A percentile compares a stretch with the other conserved stretches of the same genome.
phyloP scores from a whole-genome alignment of 768 basidiomycete genomes.

The Lactarius sanguifluus region DNA sequence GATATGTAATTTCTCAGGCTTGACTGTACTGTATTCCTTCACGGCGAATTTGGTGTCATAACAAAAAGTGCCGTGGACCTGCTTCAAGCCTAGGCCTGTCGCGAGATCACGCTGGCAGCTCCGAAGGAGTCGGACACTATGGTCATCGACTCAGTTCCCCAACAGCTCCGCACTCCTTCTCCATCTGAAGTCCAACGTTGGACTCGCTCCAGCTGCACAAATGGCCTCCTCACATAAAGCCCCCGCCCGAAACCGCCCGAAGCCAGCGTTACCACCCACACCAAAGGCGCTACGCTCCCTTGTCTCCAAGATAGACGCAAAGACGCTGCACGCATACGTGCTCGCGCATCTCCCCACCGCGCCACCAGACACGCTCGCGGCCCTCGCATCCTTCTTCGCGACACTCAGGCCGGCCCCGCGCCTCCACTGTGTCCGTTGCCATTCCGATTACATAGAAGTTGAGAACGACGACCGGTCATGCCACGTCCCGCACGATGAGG shows the following conservation, averaged over 20 bases:
- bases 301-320: constrained; percentile 60
- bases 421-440: no score
- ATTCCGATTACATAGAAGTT: no score
- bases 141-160: constrained; percentile 10
- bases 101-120: not conserved
- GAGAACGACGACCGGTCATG: no score
- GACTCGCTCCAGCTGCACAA: constrained; percentile 14
- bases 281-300: constrained; percentile 48
- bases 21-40: no score
- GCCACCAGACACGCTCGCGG: constrained; percentile 43
- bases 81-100: no score
- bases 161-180: constrained; percentile 51
- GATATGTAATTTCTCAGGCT: no score
- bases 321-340: constrained; percentile 62
- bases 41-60: no score
- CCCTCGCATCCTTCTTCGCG: constrained; percentile 59
- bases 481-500: no score
- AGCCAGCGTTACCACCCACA: constrained; percentile 26
- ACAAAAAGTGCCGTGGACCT: no score
- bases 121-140: constrained; percentile 12
- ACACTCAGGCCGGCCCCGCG: constrained; percentile 58
- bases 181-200: constrained; percentile 42
- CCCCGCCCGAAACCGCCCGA: constrained; percentile 33
- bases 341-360: constrained; percentile 48
- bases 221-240: constrained; percentile 32